Percentiles rank a stretch among this genome's conserved stretches.
These are phyloP conservation scores for Zalaria sp. DNA, from an alignment of 2,329 filamentous ascomycete genomes.

Conservation along the genomic window DNA sequence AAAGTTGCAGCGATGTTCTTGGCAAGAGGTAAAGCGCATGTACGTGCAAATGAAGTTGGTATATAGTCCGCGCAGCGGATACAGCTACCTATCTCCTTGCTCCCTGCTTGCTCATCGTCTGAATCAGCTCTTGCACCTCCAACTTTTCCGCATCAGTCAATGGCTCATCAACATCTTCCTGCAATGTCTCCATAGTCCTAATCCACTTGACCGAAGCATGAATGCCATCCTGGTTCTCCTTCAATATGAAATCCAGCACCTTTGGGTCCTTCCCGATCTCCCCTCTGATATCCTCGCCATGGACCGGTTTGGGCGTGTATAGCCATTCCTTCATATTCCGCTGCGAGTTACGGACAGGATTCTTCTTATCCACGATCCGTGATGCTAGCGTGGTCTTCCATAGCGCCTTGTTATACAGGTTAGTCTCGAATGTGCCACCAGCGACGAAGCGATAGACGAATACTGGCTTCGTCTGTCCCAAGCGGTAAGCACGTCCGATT, in stretches of 20 bases:
- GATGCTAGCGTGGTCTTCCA: slow-evolving; percentile 74
- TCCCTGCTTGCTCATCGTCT: no score
- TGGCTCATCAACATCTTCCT: slow-evolving; percentile 17
- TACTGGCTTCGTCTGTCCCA: slow-evolving; percentile 68
- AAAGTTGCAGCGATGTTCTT: no score
- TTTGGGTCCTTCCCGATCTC: slow-evolving; percentile 42
- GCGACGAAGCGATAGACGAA: slow-evolving; percentile 72
- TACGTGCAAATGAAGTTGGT: no score
- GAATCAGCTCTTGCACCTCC: slow-evolving; percentile 15
- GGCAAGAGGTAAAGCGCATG: no score
- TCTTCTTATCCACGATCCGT: slow-evolving; percentile 73
- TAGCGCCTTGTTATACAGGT: slow-evolving; percentile 56
- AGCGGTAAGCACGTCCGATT: slow-evolving; percentile 70
- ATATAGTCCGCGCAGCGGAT: no score
- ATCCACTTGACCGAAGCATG: slow-evolving; percentile 34
- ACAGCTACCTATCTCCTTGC: no score
- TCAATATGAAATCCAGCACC: slow-evolving; percentile 49
- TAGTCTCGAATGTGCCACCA: slow-evolving; percentile 67
- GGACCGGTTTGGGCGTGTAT: slow-evolving; percentile 39
- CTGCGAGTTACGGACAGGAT: slow-evolving; percentile 52
- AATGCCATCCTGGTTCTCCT: slow-evolving; percentile 28
- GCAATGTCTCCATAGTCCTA: slow-evolving; percentile 19
- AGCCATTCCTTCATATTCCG: slow-evolving; percentile 40
- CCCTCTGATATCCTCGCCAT: slow-evolving; percentile 34
- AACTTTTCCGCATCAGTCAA: slow-evolving; percentile 16